Conservation (phyloP, 106 monocot species). For the Ottelia alismoides region DNA sequence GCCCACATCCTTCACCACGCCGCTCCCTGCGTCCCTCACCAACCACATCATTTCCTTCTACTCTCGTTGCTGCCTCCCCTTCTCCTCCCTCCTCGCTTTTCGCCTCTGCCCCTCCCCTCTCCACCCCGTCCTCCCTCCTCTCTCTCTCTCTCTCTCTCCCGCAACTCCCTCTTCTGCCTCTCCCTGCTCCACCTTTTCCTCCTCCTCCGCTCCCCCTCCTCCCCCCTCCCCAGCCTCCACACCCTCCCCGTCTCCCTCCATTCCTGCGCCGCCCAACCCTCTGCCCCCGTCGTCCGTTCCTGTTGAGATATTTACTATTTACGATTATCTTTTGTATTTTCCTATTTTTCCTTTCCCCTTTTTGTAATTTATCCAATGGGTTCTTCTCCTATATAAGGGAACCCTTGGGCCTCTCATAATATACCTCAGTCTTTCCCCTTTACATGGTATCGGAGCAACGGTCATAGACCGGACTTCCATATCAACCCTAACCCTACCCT, state of each 20-base stretch:
- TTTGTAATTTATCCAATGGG: background rate
- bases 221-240: conserved; percentile 35
- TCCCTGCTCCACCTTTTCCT: conserved; percentile 33
- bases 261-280: conserved; percentile 19
- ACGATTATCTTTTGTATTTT: too few relatives aligned
- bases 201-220: conserved; percentile 25
- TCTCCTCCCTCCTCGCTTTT: conserved; percentile 61
- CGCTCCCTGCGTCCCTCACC: conserved; percentile 29
- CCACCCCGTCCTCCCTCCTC: conserved; percentile 37
- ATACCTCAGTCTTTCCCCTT: too few relatives aligned
- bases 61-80: conserved; percentile 43
- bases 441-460: too few relatives aligned
- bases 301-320: too few relatives aligned
- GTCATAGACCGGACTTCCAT: too few relatives aligned
- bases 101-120: conserved; percentile 24
- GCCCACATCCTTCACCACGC: conserved; percentile 36
- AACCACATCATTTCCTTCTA: conserved; percentile 80
- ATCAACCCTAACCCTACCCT: too few relatives aligned
- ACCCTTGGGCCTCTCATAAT: too few relatives aligned
- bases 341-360: too few relatives aligned
- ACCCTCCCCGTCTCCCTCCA: conserved; percentile 48
- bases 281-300: background rate
- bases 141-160: conserved; percentile 49
- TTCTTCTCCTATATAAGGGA: too few relatives aligned
- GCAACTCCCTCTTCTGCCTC: conserved; percentile 35